Conservation (phyloP, 805 yeast genomes). For the Zygotorulaspora chibaensis region DNA sequence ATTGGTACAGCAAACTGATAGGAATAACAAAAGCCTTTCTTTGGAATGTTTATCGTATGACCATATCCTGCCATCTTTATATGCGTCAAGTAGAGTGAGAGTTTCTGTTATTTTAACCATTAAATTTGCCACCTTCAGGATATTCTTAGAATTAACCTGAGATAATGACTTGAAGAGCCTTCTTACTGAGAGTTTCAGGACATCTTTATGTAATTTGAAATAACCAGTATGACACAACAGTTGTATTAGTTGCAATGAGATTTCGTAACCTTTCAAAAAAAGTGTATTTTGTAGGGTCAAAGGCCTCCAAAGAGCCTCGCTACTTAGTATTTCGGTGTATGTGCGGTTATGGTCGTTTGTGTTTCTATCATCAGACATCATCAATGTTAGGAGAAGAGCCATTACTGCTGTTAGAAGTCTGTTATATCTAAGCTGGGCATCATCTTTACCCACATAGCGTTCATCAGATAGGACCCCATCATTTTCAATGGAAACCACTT, state of each 20-base stretch:
- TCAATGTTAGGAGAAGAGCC: constrained; percentile 39
- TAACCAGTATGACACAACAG: constrained; percentile 26
- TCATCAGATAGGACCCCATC: constrained; percentile 69
- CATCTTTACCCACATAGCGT: constrained; percentile 62
- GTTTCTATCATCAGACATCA: constrained; percentile 17
- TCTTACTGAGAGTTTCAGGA: constrained; percentile 34
- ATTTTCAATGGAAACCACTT: constrained; percentile 52
- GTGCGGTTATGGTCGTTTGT: constrained; percentile 21
- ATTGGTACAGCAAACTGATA: constrained; percentile 50
- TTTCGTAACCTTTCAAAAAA: constrained; percentile 41
- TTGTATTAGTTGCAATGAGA: constrained; percentile 38
- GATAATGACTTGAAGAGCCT: constrained; percentile 34
- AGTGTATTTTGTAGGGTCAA: constrained; percentile 35
- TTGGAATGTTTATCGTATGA: constrained; percentile 45
- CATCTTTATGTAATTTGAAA: constrained; percentile 22
- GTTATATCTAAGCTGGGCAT: constrained; percentile 57
- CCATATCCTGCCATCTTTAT: constrained; percentile 51
- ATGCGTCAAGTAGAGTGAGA: constrained; percentile 41
- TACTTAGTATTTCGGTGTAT: constrained; percentile 36
- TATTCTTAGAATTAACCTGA: constrained; percentile 33
- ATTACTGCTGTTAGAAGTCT: constrained; percentile 52
- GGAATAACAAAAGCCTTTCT: constrained; percentile 42
- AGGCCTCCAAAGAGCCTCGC: constrained; percentile 45
- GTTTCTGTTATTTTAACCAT: constrained; percentile 49
- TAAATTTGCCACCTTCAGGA: constrained; percentile 43